phyloP scores from a whole-genome alignment of 371 early-diverging fungal species.

The Batkoa obscura region DNA sequence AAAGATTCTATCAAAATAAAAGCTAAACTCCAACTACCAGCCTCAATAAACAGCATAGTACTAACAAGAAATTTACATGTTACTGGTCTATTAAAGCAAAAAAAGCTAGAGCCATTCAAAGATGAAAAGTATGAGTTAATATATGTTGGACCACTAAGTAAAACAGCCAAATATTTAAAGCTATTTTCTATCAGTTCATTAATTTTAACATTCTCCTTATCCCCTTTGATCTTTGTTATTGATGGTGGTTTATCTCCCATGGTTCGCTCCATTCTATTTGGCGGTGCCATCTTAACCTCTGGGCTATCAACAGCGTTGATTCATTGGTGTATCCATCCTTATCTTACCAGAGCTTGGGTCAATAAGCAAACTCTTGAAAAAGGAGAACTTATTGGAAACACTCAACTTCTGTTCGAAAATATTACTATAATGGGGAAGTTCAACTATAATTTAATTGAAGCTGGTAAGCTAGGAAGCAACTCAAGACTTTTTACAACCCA shows the following conservation, averaged over 20 bases:
- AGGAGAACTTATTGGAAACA: too few relatives aligned
- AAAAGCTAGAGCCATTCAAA: too few relatives aligned
- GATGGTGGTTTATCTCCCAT: neutral
- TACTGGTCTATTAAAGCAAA: too few relatives aligned
- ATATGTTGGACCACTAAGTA: slow-evolving; percentile 1
- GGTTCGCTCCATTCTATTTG: neutral
- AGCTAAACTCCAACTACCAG: too few relatives aligned
- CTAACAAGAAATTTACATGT: too few relatives aligned
- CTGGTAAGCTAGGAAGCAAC: neutral
- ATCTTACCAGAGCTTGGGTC: neutral
- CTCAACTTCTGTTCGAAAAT: neutral
- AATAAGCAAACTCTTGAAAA: neutral
- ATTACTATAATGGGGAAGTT: neutral
- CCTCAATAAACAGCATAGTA: too few relatives aligned
- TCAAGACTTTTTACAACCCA: neutral
- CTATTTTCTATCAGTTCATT: neutral
- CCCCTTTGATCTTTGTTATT: neutral
- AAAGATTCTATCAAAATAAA: too few relatives aligned
- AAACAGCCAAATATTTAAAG: slow-evolving; percentile 5
- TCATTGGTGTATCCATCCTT: slow-evolving; percentile 5
- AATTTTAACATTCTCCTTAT: neutral
- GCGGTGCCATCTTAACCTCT: neutral
- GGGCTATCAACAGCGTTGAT: slow-evolving; percentile 3
- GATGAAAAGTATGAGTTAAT: slow-evolving; percentile 1
- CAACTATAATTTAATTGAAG: neutral